Conservation (phyloP, 208 protist genomes). For the Porcisia hertigi region DNA sequence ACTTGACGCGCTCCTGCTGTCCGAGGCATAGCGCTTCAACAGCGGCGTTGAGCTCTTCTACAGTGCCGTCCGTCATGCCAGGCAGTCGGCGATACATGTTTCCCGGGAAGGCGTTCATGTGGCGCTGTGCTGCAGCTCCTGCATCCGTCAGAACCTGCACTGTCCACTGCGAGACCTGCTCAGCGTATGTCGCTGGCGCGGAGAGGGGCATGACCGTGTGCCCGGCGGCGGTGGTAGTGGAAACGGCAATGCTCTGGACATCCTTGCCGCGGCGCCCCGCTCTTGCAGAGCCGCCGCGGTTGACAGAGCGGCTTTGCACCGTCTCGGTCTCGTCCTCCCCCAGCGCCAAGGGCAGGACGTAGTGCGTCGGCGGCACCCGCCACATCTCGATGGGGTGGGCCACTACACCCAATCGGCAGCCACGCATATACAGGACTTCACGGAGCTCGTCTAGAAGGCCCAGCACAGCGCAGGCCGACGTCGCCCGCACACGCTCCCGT, state of each 20-base stretch:
- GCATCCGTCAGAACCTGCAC: conserved; percentile 34
- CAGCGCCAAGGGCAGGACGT: conserved; percentile 29
- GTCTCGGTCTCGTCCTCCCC: conserved; percentile 11
- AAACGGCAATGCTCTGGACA: conserved; percentile 4
- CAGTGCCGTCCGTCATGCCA: conserved; percentile 46
- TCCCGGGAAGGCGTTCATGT: conserved; percentile 46
- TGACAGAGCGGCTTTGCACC: conserved; percentile 8
- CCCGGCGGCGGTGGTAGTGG: conserved; percentile 7
- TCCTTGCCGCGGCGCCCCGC: conserved; percentile 1
- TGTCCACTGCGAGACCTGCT: conserved; percentile 49
- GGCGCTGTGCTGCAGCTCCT: conserved; percentile 29
- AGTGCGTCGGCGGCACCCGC: conserved; percentile 61
- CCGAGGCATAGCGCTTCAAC: conserved; percentile 40
- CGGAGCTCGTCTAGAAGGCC: conserved; percentile 67
- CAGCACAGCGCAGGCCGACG: conserved; percentile 47
- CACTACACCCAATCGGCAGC: conserved; percentile 57
- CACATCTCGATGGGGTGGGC: conserved; percentile 65
- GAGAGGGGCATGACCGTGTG: conserved; percentile 37
- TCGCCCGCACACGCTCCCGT: conserved; percentile 48
- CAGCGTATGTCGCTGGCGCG: conserved; percentile 36
- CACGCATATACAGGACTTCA: conserved; percentile 63
- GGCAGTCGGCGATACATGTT: conserved; percentile 50
- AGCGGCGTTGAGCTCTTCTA: conserved; percentile 38
- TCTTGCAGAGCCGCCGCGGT: conserved; percentile 11
- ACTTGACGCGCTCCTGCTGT: conserved; percentile 45